Percentiles rank a stretch among this genome's conserved stretches.
Evolutionary conservation across 2,329 filamentous ascomycete species (phyloP).

Genomic region (Metarhizium guizhouense): DNA sequence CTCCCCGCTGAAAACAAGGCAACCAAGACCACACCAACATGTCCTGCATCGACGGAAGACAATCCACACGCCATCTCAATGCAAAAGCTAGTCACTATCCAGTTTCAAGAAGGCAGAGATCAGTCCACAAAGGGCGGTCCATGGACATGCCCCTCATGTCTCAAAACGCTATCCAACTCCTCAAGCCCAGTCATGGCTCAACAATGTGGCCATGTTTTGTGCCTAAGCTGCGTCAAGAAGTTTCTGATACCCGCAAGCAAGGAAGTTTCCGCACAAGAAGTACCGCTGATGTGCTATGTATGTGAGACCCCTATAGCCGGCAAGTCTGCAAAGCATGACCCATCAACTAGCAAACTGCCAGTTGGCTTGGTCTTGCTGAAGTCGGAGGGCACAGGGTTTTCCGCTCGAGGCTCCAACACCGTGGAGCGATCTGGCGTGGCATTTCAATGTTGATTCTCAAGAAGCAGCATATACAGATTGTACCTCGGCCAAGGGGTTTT

Average conservation of each 20-base stretch:
- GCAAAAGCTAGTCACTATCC: slow-evolving; percentile 65
- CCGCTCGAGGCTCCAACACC: slow-evolving; percentile 73
- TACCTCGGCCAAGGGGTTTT: neutral
- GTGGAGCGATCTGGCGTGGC: slow-evolving; percentile 71
- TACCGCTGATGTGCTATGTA: slow-evolving; percentile 60
- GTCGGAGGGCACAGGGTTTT: slow-evolving; percentile 88
- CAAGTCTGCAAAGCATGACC: slow-evolving; percentile 30
- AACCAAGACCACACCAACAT: slow-evolving; percentile 60
- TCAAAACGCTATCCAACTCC: slow-evolving; percentile 72
- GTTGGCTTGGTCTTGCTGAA: slow-evolving; percentile 71
- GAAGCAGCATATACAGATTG: neutral
- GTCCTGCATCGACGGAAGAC: slow-evolving; percentile 61
- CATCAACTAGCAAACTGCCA: slow-evolving; percentile 46
- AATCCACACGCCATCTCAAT: slow-evolving; percentile 67
- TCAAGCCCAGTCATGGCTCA: slow-evolving; percentile 76
- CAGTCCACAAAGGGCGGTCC: slow-evolving; percentile 33
- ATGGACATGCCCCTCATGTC: slow-evolving; percentile 71
- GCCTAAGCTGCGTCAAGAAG: slow-evolving; percentile 72
- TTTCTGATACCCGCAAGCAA: slow-evolving; percentile 59
- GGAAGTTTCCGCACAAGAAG: slow-evolving; percentile 33
- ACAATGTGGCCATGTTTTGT: slow-evolving; percentile 87
- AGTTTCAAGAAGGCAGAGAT: slow-evolving; percentile 64
- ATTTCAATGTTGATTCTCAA: slow-evolving; percentile 62
- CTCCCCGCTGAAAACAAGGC: slow-evolving; percentile 50
- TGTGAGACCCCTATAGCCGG: slow-evolving; percentile 71